Conservation (phyloP, 805 yeast genomes). For the Metschnikowia santaceciliae region DNA sequence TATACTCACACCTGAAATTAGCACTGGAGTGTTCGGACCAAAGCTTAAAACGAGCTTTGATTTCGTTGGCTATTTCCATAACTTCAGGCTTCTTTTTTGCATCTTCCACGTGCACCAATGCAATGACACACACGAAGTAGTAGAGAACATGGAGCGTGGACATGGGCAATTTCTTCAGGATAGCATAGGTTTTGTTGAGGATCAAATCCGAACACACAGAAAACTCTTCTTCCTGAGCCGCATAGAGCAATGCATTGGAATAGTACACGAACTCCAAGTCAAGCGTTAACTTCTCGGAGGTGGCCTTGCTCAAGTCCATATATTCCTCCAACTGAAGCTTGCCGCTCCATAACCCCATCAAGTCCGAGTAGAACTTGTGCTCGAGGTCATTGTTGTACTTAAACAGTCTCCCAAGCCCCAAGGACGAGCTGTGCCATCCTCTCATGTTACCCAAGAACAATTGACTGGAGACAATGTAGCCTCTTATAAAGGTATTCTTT, state of each 20-base stretch:
- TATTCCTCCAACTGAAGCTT: conserved; percentile 8
- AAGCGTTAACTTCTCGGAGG: conserved; percentile 4
- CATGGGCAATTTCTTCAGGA: conserved; percentile 21
- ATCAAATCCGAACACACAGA: conserved; percentile 18
- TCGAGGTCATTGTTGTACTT: conserved; percentile 9
- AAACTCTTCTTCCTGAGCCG: conserved; percentile 15
- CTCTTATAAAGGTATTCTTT: conserved; percentile 7
- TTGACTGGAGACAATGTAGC: conserved; percentile 8
- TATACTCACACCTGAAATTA: conserved; percentile 35
- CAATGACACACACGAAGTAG: conserved; percentile 19
- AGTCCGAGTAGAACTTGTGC: not conserved
- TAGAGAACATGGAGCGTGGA: conserved; percentile 22
- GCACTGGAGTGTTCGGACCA: conserved; percentile 36
- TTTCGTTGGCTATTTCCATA: conserved; percentile 19
- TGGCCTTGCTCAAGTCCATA: conserved; percentile 1
- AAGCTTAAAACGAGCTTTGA: conserved; percentile 23
- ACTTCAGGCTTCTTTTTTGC: conserved; percentile 18
- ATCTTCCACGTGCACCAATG: conserved; percentile 19
- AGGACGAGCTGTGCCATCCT: conserved; percentile 10
- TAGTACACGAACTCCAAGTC: conserved; percentile 15
- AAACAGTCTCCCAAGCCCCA: conserved; percentile 9
- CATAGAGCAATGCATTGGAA: conserved; percentile 14
- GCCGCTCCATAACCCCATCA: conserved; percentile 11
- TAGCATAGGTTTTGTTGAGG: conserved; percentile 15
- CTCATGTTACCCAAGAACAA: conserved; percentile 13